Conservation (phyloP, 441 rosid genomes). For the Corymbia citriodora region DNA sequence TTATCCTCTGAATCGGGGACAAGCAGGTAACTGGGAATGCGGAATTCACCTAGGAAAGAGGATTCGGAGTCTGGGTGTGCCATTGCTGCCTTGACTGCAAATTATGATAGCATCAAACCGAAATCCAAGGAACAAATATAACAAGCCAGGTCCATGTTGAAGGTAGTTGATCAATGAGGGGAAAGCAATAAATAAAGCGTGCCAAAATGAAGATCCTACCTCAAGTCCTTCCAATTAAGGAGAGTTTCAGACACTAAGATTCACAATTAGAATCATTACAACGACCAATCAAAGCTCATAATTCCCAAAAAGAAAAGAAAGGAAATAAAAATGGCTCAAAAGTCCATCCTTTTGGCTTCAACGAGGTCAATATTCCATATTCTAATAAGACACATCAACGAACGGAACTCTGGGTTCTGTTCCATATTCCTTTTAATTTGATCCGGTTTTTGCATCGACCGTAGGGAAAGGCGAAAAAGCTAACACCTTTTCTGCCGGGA, state of each 20-base stretch:
- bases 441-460: too few species aligned
- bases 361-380: neutral
- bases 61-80: conserved; percentile 19
- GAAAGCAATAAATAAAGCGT: neutral
- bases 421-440: too few species aligned
- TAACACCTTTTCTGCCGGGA: too few species aligned
- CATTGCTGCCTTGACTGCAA: conserved; percentile 14
- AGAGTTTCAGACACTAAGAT: neutral
- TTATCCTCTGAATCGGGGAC: conserved; percentile 19
- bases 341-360: neutral
- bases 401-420: too few species aligned
- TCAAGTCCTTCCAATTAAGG: neutral
- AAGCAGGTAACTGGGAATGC: conserved; percentile 51
- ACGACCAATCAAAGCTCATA: neutral
- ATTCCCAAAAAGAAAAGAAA: neutral
- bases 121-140: neutral
- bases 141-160: neutral
- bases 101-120: neutral
- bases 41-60: conserved; percentile 31
- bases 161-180: neutral
- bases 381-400: neutral
- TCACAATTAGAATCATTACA: neutral
- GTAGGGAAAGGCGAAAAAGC: too few species aligned
- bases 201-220: neutral
- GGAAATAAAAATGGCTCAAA: neutral